Percentiles rank a stretch among this genome's conserved stretches.
These are phyloP conservation scores for Evernia prunastri DNA, from an alignment of 495 filamentous ascomycete species.

Conservation along the genomic window DNA sequence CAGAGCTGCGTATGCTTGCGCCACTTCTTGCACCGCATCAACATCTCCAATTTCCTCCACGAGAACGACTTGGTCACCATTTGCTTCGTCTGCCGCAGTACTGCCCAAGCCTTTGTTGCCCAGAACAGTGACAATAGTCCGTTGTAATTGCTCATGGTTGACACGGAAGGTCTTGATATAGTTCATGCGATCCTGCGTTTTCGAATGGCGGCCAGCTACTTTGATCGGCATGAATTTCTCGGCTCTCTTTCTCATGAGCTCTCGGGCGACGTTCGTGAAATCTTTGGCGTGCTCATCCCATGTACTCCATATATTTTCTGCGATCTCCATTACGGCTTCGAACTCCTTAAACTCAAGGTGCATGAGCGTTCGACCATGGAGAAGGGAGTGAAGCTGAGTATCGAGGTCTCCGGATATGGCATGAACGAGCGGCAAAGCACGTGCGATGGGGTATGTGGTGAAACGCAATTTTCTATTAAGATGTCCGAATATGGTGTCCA, in stretches of 20 bases:
- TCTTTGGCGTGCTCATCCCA: slow-evolving; percentile 97
- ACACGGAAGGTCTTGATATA: slow-evolving; percentile 91
- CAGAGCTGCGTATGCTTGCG: slow-evolving; percentile 84
- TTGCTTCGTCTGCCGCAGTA: slow-evolving; percentile 36
- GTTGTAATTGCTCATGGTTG: slow-evolving; percentile 94
- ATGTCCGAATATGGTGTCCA: slow-evolving; percentile 81
- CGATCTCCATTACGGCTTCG: slow-evolving; percentile 69
- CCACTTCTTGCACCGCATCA: slow-evolving; percentile 95
- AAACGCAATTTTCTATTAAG: slow-evolving; percentile 95
- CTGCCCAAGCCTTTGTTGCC: slow-evolving; percentile 59
- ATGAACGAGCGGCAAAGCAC: slow-evolving; percentile 89
- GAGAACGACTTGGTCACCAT: slow-evolving; percentile 56
- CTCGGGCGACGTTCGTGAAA: slow-evolving; percentile 93
- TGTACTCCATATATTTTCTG: slow-evolving; percentile 75
- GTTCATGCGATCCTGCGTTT: slow-evolving; percentile 80
- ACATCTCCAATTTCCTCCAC: slow-evolving; percentile 95
- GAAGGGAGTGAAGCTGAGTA: slow-evolving; percentile 70
- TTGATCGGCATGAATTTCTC: slow-evolving; percentile 99
- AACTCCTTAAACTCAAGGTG: slow-evolving; percentile 91
- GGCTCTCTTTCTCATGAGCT: slow-evolving; percentile 80
- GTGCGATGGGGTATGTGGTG: slow-evolving; percentile 85
- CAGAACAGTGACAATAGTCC: slow-evolving; percentile 90
- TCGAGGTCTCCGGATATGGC: slow-evolving; percentile 96
- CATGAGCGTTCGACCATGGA: slow-evolving; percentile 81
- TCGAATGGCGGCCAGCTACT: slow-evolving; percentile 72